Base-by-base conservation (phyloP, 495 filamentous ascomycete genomes). In the Aspergillus heteromorphus region DNA sequence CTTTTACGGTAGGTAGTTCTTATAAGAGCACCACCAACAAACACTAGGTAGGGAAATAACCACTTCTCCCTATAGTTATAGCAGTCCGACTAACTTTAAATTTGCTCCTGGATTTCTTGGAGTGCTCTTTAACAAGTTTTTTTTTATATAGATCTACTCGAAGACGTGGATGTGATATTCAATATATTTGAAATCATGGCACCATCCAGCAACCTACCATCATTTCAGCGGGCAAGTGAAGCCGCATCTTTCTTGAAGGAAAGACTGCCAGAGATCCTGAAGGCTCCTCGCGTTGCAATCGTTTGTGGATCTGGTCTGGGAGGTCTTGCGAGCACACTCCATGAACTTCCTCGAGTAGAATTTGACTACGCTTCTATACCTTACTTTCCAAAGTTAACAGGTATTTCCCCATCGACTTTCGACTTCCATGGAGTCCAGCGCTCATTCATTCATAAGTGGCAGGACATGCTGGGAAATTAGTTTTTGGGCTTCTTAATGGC, bases 291-390 rank as follows among this genome's bases (percentile, higher is more conserved):
- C 41, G 73, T 89, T 50, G 87, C 83, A 13, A 86, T 91, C 56
- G 79, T 90, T 36, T 89, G 87, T 65, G 87, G 87, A 17, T 87
- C 85, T 49, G 87, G 87, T 13, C 69, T 91, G 13, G 85, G 85
- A 18, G 84, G 83, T 7, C 75, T 90, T n/a, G 80, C 74, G 43
- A 71, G 79, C 30, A 82, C 78, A 11, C 72, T 90, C n/a, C 60
- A 84, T 29, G 54, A 66, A 41, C 67, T 73, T 21, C 75, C 75
- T 27, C 76, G 74, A 51, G 64, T 72, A 51, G 86, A 87, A 65
- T 77, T 81, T 58, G 72, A 79, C 8, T 91, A 89, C 64, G 60
- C 65, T 7, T 68, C 79, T 23, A 84, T 90, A 52, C 85, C 86
- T 18, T 68, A 85, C 54, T 89, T 90, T 59, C 84, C 87, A 23